Evolutionary conservation across 305 asterid genomes (phyloP), one percentile per base, ranked within the genome.

Genomic region (Salvia sclarea): DNA sequence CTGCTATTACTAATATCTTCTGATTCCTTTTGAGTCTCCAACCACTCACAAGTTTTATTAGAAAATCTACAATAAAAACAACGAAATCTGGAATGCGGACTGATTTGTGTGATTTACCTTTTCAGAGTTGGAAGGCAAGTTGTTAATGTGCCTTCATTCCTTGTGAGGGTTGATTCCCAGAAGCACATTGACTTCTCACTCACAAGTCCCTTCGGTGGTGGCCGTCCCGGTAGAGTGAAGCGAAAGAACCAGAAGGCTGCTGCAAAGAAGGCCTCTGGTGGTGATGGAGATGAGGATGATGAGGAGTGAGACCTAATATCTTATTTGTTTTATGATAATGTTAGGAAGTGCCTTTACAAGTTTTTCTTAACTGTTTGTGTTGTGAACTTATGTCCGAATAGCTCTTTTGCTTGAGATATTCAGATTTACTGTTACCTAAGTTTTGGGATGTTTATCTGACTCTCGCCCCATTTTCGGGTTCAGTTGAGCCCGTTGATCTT

Each of bases 191-290:
- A 84, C 47, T 84, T 84, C 81, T 84, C 89, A 8, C 84, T 84
- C 12, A 84, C 87, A 2, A 84, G 89, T 57, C 87, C 89, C 0
- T 82, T 84, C 4, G 89, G 89, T 6, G 89, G 85, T 35, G 89
- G 89, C 33, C 82, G 89, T 0, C 82, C 87, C 0, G 89, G 87
- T n/a, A 80, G 89, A 64, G 89, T 84, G 79, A 82, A 82, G 89
- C 55, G 87, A 78, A 84, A 38, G 84, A 84, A 84, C 76, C 83
- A 61, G 66, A 84, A 84, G 79, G 80, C 87, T 14, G 87, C 89
- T 52, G 73, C 85, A 0, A 84, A 82, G 85, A 84, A 84, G 71
- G 83, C 89, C 0, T 76, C 87, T 5, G 89, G 89, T 24, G 89
- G 89, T 33, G 89, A 81, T 68, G 87, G 83, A 3, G 87, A 84